These are phyloP conservation scores for Phaeosphaeria sp. DNA, from an alignment of 2,329 filamentous ascomycete species.

Conservation along the genomic window DNA sequence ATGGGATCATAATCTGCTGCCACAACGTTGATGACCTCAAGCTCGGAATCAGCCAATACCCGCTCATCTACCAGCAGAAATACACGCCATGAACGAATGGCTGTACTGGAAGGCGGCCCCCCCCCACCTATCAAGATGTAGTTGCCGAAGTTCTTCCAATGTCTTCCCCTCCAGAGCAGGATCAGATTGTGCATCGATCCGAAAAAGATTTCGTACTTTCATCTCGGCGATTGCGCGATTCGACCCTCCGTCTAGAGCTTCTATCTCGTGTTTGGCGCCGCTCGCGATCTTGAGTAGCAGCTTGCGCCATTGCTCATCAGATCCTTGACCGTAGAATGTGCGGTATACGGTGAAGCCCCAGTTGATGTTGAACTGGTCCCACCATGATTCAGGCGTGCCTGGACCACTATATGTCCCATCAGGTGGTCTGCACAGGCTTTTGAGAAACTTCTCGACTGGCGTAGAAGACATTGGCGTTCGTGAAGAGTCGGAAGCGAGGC, in stretches of 20 bases:
- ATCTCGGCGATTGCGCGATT: background rate
- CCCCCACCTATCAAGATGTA: slow-evolving; percentile 1
- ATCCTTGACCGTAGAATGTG: no score
- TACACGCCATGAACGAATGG: background rate
- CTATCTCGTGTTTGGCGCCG: background rate
- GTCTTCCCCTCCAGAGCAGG: slow-evolving; percentile 2
- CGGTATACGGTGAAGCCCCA: no score
- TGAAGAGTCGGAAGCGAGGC: no score
- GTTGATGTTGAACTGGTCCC: no score
- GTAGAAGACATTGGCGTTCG: no score
- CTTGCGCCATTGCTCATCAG: no score
- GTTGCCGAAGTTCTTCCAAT: slow-evolving; percentile 5
- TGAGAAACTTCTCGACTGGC: no score
- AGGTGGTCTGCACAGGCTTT: no score
- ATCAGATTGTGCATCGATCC: slow-evolving; percentile 8
- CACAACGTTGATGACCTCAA: slow-evolving; percentile 3
- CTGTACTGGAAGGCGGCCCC: background rate
- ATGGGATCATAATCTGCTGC: slow-evolving; percentile 7
- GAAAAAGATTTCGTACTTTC: slow-evolving; percentile 3
- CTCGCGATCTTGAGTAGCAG: background rate
- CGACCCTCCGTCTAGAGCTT: background rate
- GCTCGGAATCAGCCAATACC: slow-evolving; percentile 1
- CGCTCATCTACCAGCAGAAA: slow-evolving; percentile 8
- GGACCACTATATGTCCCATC: no score
- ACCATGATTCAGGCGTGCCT: no score